Conservation (phyloP, 805 yeast species). For the Kazachstania psychrophila region DNA sequence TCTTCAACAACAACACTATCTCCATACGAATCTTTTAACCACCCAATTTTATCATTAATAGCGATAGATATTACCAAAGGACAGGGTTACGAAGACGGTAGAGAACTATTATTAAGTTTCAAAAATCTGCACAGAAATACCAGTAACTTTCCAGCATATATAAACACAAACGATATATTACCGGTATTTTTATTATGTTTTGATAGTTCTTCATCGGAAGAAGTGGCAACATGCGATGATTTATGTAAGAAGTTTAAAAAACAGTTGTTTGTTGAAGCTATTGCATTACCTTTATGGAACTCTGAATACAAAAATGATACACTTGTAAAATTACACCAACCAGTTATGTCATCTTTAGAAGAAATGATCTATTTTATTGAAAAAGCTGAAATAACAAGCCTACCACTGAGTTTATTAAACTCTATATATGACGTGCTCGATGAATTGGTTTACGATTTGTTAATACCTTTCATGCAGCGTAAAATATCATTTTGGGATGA, state of each 20-base stretch:
- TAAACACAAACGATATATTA: constrained; percentile 55
- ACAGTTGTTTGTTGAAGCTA: constrained; percentile 32
- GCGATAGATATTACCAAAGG: constrained; percentile 39
- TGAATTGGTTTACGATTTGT: constrained; percentile 15
- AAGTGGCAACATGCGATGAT: constrained; percentile 35
- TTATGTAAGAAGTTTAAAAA: constrained; percentile 35
- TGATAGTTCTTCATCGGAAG: constrained; percentile 37
- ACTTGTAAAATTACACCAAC: constrained; percentile 22
- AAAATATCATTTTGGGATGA: constrained; percentile 82
- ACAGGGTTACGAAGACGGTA: constrained; percentile 40
- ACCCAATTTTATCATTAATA: constrained; percentile 71
- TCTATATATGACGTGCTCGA: constrained; percentile 21
- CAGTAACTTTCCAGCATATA: constrained; percentile 44
- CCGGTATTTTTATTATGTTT: constrained; percentile 45
- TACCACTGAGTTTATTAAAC: constrained; percentile 18
- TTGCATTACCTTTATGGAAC: constrained; percentile 25
- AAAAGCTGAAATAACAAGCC: constrained; percentile 4
- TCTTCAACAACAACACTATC: constrained; percentile 52
- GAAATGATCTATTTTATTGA: constrained; percentile 17
- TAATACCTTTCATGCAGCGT: constrained; percentile 76
- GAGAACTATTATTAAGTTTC: constrained; percentile 47
- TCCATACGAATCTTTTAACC: constrained; percentile 78
- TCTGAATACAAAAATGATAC: constrained; percentile 3
- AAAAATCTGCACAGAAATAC: constrained; percentile 33
- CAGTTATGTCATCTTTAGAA: constrained; percentile 24